These are phyloP conservation scores for Venturia asperata DNA, from an alignment of 2,329 filamentous ascomycete genomes.

Conservation along the genomic window DNA sequence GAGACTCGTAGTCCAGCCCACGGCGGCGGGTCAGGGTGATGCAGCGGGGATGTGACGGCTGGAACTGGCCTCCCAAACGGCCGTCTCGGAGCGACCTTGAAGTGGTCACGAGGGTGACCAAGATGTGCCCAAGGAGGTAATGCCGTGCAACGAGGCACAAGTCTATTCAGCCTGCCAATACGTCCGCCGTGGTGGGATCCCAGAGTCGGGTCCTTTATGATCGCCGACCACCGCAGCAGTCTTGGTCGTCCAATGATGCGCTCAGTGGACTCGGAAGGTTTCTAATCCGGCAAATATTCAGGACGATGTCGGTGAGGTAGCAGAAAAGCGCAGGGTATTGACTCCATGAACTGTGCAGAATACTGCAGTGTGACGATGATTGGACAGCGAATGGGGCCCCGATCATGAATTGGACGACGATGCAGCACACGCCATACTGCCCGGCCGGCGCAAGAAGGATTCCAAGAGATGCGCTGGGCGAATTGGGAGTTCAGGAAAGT, in stretches of 20 bases:
- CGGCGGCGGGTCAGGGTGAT: constrained; percentile 1
- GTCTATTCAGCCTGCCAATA: constrained; percentile 12
- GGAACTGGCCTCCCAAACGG: constrained; percentile 13
- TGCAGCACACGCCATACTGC: constrained; percentile 8
- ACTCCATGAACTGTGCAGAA: neutral
- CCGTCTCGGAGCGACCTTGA: constrained; percentile 4
- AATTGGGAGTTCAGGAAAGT: neutral
- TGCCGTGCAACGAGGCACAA: constrained; percentile 14
- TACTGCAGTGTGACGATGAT: constrained; percentile 11
- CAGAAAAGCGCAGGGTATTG: neutral
- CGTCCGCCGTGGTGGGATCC: neutral
- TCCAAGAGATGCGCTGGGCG: neutral
- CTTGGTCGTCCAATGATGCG: neutral
- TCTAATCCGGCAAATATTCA: constrained; percentile 6
- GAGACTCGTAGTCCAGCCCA: constrained; percentile 13
- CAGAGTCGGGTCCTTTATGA: constrained; percentile 10
- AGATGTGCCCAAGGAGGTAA: constrained; percentile 3
- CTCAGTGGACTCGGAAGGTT: neutral
- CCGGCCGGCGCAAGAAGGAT: neutral
- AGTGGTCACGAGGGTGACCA: constrained; percentile 9
- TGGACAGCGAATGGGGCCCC: constrained; percentile 1
- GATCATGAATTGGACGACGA: constrained; percentile 13
- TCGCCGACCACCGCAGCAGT: constrained; percentile 6
- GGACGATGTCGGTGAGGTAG: constrained; percentile 2
- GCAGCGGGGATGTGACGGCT: constrained; percentile 9